phyloP scores from a whole-genome alignment of 768 basidiomycete genomes.

The Lentinula sp. region DNA sequence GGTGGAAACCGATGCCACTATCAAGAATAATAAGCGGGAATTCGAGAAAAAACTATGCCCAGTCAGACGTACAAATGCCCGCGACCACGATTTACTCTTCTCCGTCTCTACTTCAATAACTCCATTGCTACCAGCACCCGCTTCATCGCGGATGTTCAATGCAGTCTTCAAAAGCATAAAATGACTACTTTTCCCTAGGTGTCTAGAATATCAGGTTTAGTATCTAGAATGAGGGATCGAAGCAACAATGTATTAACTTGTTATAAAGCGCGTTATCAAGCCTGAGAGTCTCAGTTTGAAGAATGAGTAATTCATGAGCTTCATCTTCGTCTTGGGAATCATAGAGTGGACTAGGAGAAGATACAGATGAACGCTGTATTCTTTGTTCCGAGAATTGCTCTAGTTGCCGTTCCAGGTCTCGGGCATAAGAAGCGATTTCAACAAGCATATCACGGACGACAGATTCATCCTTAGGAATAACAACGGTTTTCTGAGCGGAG shows the following conservation, averaged over 20 bases:
- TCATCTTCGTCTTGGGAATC: background rate
- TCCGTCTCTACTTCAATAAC: background rate
- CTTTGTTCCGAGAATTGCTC: background rate
- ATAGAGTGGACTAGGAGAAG: background rate
- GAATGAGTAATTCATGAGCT: background rate
- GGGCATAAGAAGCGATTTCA: background rate
- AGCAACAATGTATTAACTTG: background rate
- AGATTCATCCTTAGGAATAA: background rate
- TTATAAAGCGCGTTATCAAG: background rate
- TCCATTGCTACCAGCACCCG: background rate
- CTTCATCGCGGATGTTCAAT: background rate
- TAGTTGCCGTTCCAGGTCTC: background rate
- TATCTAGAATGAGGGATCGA: background rate
- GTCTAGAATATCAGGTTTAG: background rate
- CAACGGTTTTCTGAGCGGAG: background rate
- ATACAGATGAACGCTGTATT: background rate
- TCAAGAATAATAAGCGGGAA: background rate
- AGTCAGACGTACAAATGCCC: background rate
- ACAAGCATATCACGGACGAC: background rate
- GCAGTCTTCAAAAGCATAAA: constrained; percentile 2
- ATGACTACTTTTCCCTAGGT: background rate
- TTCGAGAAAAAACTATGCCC: no score
- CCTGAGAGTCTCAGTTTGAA: background rate
- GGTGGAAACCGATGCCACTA: constrained; percentile 1
- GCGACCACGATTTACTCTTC: background rate